phyloP scores from a whole-genome alignment of 805 yeast genomes.

The Teunomyces tritomae region DNA sequence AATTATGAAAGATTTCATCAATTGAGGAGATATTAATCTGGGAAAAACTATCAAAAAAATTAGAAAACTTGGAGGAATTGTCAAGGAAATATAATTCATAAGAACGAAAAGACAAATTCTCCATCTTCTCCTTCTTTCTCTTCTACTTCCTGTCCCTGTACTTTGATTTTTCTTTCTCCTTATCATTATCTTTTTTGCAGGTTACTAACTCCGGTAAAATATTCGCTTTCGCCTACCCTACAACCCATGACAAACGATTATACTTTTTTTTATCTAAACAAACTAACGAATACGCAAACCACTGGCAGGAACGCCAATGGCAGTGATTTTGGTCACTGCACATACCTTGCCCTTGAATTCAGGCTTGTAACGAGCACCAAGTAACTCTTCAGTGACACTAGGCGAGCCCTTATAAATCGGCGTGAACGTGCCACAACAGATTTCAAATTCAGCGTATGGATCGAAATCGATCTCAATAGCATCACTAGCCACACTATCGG shows the following conservation, averaged over 20 bases:
- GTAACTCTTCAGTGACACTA: conserved; percentile 71
- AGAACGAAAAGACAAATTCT: too few relatives aligned
- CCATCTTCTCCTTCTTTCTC: too few relatives aligned
- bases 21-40: too few relatives aligned
- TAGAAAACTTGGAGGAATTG: too few relatives aligned
- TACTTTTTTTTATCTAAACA: neutral
- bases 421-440: conserved; percentile 82
- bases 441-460: conserved; percentile 84
- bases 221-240: too few relatives aligned
- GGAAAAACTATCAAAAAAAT: neutral
- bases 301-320: conserved; percentile 87
- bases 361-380: conserved; percentile 83
- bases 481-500: conserved; percentile 81
- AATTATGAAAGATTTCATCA: too few relatives aligned
- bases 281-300: conserved; percentile 63
- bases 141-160: too few relatives aligned
- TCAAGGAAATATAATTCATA: too few relatives aligned
- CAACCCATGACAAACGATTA: too few relatives aligned
- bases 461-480: conserved; percentile 90
- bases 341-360: conserved; percentile 78
- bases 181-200: too few relatives aligned
- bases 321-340: conserved; percentile 68
- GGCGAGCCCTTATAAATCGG: conserved; percentile 84
- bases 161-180: too few relatives aligned
- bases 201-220: too few relatives aligned